phyloP scores from a whole-genome alignment of 768 basidiomycete species.

The Rhodotorula babjevae region DNA sequence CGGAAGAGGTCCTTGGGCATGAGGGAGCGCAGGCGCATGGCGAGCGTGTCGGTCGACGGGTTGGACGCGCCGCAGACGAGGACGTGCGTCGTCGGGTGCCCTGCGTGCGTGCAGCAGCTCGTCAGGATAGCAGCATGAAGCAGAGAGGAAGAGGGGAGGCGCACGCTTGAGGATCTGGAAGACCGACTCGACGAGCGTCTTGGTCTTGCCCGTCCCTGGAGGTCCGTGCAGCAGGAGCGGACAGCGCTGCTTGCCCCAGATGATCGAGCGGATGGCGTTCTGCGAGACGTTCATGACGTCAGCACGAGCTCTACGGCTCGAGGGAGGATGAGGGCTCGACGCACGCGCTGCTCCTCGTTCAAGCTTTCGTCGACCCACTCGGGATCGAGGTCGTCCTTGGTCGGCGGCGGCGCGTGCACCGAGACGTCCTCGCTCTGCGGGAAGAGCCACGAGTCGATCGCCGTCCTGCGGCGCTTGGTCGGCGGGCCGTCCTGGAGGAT shows the following conservation, averaged over 20 bases:
- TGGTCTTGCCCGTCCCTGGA: slow-evolving; percentile 45
- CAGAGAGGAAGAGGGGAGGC: neutral
- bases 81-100: slow-evolving; percentile 41
- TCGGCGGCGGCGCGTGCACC: neutral
- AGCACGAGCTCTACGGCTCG: neutral
- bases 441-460: slow-evolving; percentile 44
- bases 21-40: slow-evolving; percentile 42
- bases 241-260: slow-evolving; percentile 27
- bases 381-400: neutral
- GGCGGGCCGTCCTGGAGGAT: neutral
- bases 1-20: slow-evolving; percentile 42
- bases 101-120: neutral
- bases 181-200: slow-evolving; percentile 45
- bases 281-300: neutral
- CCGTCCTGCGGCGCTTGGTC: slow-evolving; percentile 2
- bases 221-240: slow-evolving; percentile 48
- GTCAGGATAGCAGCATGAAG: neutral
- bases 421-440: slow-evolving; percentile 31
- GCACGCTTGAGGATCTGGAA: slow-evolving; percentile 44
- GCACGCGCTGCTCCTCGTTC: slow-evolving; percentile 46
- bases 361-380: slow-evolving; percentile 42
- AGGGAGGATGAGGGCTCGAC: neutral
- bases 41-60: slow-evolving; percentile 48
- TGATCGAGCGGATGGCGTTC: slow-evolving; percentile 43
- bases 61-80: slow-evolving; percentile 47